A percentile compares a stretch with the other conserved stretches of the same genome.
Evolutionary conservation across 2,329 filamentous ascomycete genomes (phyloP).

Genomic region (Cladosporium sphaerospermum): DNA sequence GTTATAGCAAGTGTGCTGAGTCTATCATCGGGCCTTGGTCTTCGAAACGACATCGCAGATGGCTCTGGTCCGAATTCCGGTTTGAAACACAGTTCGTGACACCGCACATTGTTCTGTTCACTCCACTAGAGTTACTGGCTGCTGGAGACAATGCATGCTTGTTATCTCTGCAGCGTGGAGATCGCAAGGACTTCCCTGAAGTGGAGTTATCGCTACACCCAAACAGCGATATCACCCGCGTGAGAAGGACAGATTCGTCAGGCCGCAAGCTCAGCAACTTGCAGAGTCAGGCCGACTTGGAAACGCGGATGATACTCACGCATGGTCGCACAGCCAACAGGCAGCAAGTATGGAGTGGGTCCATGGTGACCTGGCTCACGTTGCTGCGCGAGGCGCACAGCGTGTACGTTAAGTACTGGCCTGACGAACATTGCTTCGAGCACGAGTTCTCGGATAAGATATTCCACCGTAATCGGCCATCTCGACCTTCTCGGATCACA

Average conservation of each 20-base stretch:
- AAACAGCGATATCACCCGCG: neutral
- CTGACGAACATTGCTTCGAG: neutral
- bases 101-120: slow-evolving; percentile 25
- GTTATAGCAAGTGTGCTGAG: slow-evolving; percentile 32
- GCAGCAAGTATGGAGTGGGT: neutral
- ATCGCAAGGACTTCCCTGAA: neutral
- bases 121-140: neutral
- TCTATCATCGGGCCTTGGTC: slow-evolving; percentile 32
- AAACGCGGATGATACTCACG: neutral
- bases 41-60: slow-evolving; percentile 23
- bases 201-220: neutral
- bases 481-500: too few species aligned
- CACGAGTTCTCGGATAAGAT: neutral
- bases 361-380: neutral
- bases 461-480: too few species aligned
- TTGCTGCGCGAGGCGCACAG: slow-evolving; percentile 2
- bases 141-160: neutral
- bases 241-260: neutral
- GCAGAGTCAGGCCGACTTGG: neutral
- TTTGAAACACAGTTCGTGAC: slow-evolving; percentile 35
- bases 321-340: neutral
- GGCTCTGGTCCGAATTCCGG: slow-evolving; percentile 30
- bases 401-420: neutral
- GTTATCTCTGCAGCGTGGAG: neutral
- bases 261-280: neutral